phyloP scores from a whole-genome alignment of 768 basidiomycete genomes.

The Daedaleopsis nitida region DNA sequence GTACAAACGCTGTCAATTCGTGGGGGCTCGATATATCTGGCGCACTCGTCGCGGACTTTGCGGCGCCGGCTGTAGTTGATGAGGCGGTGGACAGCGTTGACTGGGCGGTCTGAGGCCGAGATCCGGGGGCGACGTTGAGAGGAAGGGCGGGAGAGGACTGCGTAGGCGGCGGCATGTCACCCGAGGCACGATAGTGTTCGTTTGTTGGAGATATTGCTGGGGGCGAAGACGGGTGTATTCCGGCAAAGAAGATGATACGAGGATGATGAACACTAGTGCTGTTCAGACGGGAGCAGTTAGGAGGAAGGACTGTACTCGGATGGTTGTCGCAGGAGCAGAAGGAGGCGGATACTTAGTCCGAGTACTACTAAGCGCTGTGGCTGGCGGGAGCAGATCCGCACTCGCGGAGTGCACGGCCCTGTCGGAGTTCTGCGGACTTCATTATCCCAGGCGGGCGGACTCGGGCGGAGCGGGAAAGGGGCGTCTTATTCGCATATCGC shows the following conservation, averaged over 20 bases:
- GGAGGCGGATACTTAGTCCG: not conserved
- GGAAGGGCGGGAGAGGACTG: slow-evolving; percentile 57
- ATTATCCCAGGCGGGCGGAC: not conserved
- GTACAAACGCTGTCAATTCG: slow-evolving; percentile 91
- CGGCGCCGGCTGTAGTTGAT: slow-evolving; percentile 13
- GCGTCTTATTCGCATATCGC: not conserved
- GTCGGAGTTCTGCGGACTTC: not conserved
- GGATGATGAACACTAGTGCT: not conserved
- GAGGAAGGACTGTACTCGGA: not conserved
- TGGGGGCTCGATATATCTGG: slow-evolving; percentile 89
- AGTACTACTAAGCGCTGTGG: too few species aligned
- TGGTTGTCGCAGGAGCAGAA: not conserved
- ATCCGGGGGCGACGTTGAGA: slow-evolving; percentile 51
- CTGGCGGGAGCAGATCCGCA: not conserved
- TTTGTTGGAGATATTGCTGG: not conserved
- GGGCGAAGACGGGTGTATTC: not conserved
- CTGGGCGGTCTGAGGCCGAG: slow-evolving; percentile 39
- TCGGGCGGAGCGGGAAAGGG: not conserved
- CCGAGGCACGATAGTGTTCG: not conserved
- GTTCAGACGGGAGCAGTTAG: not conserved
- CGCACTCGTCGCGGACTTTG: slow-evolving; percentile 31
- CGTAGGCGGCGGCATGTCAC: slow-evolving; percentile 15
- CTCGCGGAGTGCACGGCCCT: not conserved
- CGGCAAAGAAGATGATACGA: not conserved
- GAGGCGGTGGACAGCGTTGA: slow-evolving; percentile 33